phyloP scores from a whole-genome alignment of 768 basidiomycete genomes.

The Pisolithus orientalis region DNA sequence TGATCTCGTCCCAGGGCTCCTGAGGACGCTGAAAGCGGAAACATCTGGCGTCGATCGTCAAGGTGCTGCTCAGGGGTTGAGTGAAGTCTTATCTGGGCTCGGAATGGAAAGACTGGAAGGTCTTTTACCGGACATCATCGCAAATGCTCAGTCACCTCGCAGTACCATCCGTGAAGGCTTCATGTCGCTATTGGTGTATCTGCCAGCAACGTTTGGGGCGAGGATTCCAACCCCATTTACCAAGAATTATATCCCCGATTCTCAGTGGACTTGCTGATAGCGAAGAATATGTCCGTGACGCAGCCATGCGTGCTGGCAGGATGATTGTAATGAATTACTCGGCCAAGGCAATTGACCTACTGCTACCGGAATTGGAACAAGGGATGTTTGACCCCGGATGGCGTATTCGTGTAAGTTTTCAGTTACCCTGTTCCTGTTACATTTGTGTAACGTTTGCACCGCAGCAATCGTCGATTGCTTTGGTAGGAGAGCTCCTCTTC shows the following conservation, averaged over 20 bases:
- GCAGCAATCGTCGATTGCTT: slow-evolving; percentile 91
- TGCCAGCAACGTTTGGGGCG: slow-evolving; percentile 93
- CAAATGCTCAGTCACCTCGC: slow-evolving; percentile 82
- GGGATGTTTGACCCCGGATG: slow-evolving; percentile 94
- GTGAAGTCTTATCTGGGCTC: slow-evolving; percentile 89
- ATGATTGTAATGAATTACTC: slow-evolving; percentile 98
- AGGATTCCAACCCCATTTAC: slow-evolving; percentile 95
- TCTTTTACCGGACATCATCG: slow-evolving; percentile 88
- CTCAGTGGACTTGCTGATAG: slow-evolving; percentile 85
- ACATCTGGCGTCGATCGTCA: slow-evolving; percentile 95
- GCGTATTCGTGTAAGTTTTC: slow-evolving; percentile 77
- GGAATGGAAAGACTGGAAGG: slow-evolving; percentile 98
- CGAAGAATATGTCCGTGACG: slow-evolving; percentile 94
- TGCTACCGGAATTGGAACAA: slow-evolving; percentile 88
- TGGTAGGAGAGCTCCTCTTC: slow-evolving; percentile 94
- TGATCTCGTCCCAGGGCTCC: slow-evolving; percentile 83
- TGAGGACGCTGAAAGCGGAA: slow-evolving; percentile 86
- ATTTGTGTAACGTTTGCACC: slow-evolving; percentile 8
- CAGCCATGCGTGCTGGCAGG: slow-evolving; percentile 96
- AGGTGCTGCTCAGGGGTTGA: slow-evolving; percentile 95
- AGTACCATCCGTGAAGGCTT: slow-evolving; percentile 95
- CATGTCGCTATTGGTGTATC: slow-evolving; percentile 93
- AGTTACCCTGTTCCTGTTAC: background rate
- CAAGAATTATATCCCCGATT: slow-evolving; percentile 91
- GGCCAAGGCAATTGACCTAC: slow-evolving; percentile 82